Evolutionary conservation across 2,329 filamentous ascomycete genomes (phyloP).

Genomic region (Ceratocystis cubensis): DNA sequence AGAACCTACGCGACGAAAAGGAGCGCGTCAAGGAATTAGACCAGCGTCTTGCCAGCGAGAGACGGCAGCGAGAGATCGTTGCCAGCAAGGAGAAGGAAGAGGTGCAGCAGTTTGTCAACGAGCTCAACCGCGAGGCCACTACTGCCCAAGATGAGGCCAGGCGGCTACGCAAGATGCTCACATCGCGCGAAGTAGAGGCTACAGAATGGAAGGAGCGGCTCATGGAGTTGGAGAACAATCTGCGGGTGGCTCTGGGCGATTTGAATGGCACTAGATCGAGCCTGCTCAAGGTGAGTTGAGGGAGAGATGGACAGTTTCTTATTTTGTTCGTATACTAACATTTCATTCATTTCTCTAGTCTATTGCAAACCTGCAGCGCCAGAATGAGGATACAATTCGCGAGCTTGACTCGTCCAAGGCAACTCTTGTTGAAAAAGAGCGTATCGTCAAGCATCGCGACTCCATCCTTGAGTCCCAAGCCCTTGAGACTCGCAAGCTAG

Average conservation of each 20-base stretch:
- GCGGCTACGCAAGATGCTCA: conserved; percentile 68
- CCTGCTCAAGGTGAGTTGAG: conserved; percentile 55
- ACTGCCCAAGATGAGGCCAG: conserved; percentile 76
- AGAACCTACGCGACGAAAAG: conserved; percentile 69
- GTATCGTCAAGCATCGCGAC: conserved; percentile 79
- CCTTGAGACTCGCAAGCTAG: conserved; percentile 71
- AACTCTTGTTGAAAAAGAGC: conserved; percentile 77
- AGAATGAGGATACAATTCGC: conserved; percentile 70
- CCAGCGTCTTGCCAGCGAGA: conserved; percentile 63
- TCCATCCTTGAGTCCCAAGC: conserved; percentile 76
- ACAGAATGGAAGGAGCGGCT: conserved; percentile 83
- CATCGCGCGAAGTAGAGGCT: conserved; percentile 74
- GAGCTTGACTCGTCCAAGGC: conserved; percentile 70
- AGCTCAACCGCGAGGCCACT: conserved; percentile 74
- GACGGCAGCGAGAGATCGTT: conserved; percentile 74
- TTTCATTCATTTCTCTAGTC: conserved; percentile 36
- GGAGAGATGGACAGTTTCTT: background rate
- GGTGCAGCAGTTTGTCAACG: conserved; percentile 82
- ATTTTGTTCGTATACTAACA: background rate
- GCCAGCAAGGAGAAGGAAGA: conserved; percentile 87
- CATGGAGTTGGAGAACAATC: conserved; percentile 76
- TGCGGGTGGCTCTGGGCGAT: conserved; percentile 78
- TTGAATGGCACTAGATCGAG: conserved; percentile 74
- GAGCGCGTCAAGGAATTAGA: conserved; percentile 63
- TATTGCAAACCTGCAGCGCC: conserved; percentile 74